phyloP scores from a whole-genome alignment of 1,139 yeast genomes.

The Groenewaldozyma auringiensis region DNA sequence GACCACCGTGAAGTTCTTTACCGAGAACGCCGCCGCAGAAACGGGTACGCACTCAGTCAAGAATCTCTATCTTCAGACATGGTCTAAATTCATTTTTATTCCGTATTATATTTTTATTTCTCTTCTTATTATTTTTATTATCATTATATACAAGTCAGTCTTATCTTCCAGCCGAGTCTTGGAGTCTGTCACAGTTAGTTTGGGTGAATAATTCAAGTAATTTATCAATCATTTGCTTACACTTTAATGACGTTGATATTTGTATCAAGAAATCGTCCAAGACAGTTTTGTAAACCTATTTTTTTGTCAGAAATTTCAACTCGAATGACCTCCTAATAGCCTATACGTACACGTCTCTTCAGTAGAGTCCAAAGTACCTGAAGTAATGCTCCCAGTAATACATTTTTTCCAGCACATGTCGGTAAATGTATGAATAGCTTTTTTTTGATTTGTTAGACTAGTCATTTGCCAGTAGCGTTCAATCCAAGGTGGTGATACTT shows the following conservation, averaged over 20 bases:
- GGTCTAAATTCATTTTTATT: not conserved
- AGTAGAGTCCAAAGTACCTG: slow-evolving; percentile 43
- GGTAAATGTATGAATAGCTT: slow-evolving; percentile 72
- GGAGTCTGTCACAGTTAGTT: not conserved
- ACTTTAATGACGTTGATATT: slow-evolving; percentile 76
- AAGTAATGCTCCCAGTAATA: slow-evolving; percentile 44
- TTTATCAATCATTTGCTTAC: slow-evolving; percentile 16
- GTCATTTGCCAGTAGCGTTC: not conserved
- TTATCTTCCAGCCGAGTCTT: not conserved
- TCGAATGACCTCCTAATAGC: not conserved
- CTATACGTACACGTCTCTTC: slow-evolving; percentile 57
- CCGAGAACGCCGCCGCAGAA: slow-evolving; percentile 9
- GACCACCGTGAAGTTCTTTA: slow-evolving; percentile 17
- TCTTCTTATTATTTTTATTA: not conserved
- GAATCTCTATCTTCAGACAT: not conserved
- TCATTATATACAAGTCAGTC: too few relatives aligned
- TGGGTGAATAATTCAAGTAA: not conserved
- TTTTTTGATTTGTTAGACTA: slow-evolving; percentile 5
- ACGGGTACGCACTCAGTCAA: slow-evolving; percentile 9
- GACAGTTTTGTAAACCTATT: slow-evolving; percentile 58
- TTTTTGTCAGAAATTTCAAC: too few relatives aligned
- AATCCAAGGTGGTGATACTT: slow-evolving; percentile 10
- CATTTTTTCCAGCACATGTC: slow-evolving; percentile 89
- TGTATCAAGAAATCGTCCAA: slow-evolving; percentile 79
- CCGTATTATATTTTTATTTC: not conserved